These are phyloP conservation scores for Terana coerulea DNA, from an alignment of 768 basidiomycete species.

Conservation along the genomic window DNA sequence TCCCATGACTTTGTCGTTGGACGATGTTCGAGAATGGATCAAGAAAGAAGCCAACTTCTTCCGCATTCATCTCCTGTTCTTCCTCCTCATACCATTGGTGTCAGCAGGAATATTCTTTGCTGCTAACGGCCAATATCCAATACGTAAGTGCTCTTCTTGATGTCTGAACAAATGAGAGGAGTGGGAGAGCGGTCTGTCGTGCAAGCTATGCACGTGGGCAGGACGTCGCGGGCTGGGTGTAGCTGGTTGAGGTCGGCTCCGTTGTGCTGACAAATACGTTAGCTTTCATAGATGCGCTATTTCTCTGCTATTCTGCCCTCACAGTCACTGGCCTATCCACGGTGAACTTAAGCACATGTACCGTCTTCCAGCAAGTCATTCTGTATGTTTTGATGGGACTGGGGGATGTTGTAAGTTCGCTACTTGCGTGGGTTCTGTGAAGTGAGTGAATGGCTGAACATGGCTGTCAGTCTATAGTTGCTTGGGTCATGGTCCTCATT, in stretches of 20 bases:
- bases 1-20: neutral
- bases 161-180: neutral
- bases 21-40: constrained; percentile 14
- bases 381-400: constrained; percentile 50
- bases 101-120: constrained; percentile 63
- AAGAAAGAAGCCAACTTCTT: constrained; percentile 45
- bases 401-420: constrained; percentile 32
- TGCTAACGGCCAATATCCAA: constrained; percentile 48
- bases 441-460: neutral
- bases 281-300: constrained; percentile 52
- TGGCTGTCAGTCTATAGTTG: constrained; percentile 40
- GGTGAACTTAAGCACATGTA: constrained; percentile 46
- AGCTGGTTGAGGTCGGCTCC: neutral
- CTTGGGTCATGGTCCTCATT: constrained; percentile 66
- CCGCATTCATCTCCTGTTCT: constrained; percentile 45
- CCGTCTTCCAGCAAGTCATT: constrained; percentile 46
- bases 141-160: constrained; percentile 15
- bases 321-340: constrained; percentile 40
- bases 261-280: neutral
- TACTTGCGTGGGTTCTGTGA: neutral
- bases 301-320: constrained; percentile 59
- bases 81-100: constrained; percentile 56
- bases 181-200: too few species aligned
- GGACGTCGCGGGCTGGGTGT: too few species aligned
- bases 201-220: too few species aligned